Base-by-base conservation (phyloP, 768 basidiomycete genomes). In the Amanita rimosa region DNA sequence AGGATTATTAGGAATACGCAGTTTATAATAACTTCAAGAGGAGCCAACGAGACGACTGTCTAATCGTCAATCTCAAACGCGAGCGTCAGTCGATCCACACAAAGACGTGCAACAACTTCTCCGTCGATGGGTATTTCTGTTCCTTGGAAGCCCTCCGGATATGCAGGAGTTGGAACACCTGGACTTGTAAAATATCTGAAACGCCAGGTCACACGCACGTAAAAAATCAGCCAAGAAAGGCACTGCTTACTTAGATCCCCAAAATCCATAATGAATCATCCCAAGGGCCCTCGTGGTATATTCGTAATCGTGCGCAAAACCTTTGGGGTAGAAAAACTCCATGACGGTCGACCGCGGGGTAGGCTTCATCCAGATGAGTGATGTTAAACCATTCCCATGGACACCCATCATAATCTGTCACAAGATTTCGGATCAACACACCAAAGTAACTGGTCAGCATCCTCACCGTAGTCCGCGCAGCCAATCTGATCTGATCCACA, bases 321-420 rank as follows among this genome's bases (percentile, higher is more conserved):
- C 90, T 36, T 73, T 73, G 0, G 84, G 84, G 63, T 72, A 88
- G 64, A 92, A 93, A 65, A 96, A 92, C 58, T 96, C 93, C 59
- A 95, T 88, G 27, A 96, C 90, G 0, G 93, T 91, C 27, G 88
- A 76, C 14, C 83, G 72, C 4, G 81, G 81, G 3, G 76, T 78
- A 1, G 88, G 85, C 19, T 85, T 83, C 93, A 95, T 96, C 92
- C 91, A 96, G 4, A 96, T 61, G 0, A 94, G 73, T 24, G 88
- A 75, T 0, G 91, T 94, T 34, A 96, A 62, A 27, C 89, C 93
- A 59, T 96, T 95, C 8, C 93, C 92, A 57, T 95, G 92, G 13
- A 95, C 85, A 50, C 92, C 92, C 76, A 94, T 84, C 82, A 95
- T 76, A 57, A 95, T 89, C 92, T 95, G 52, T 27, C 24, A 8